Conservation (phyloP, 108 stramenopile species). For the Skeletonema menzelii region DNA sequence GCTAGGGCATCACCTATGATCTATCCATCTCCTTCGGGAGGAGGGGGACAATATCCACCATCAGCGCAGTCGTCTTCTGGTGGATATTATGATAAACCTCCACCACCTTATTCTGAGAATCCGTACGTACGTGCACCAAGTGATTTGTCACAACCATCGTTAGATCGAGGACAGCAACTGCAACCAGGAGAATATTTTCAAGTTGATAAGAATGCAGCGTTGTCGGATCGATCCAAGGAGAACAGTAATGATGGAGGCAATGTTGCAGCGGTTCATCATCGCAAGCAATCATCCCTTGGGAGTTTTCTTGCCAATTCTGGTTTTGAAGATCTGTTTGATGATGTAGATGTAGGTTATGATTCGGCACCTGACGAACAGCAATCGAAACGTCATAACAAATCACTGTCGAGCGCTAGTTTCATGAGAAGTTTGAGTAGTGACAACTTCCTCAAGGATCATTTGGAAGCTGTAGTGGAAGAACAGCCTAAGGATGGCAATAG, state of each 20-base stretch:
- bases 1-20: slow-evolving; percentile 10
- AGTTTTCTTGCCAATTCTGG: slow-evolving; percentile 31
- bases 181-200: neutral
- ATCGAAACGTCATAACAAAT: slow-evolving; percentile 56
- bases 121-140: slow-evolving; percentile 19
- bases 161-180: slow-evolving; percentile 32
- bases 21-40: slow-evolving; percentile 5
- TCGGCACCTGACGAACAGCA: slow-evolving; percentile 25
- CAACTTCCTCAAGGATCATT: slow-evolving; percentile 14
- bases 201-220: neutral
- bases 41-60: slow-evolving; percentile 10
- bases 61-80: slow-evolving; percentile 1
- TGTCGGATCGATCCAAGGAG: neutral
- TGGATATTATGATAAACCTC: slow-evolving; percentile 3
- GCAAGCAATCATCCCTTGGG: slow-evolving; percentile 58
- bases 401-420: slow-evolving; percentile 63
- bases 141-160: slow-evolving; percentile 51
- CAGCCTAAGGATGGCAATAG: neutral
- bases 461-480: neutral
- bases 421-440: slow-evolving; percentile 51
- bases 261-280: slow-evolving; percentile 36
- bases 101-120: neutral
- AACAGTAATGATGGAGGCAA: neutral
- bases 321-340: slow-evolving; percentile 23
- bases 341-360: slow-evolving; percentile 3